A percentile compares a stretch with the other conserved stretches of the same genome.
phyloP scores from a whole-genome alignment of 164 flowering plant species.

The Echeveria elegans region DNA sequence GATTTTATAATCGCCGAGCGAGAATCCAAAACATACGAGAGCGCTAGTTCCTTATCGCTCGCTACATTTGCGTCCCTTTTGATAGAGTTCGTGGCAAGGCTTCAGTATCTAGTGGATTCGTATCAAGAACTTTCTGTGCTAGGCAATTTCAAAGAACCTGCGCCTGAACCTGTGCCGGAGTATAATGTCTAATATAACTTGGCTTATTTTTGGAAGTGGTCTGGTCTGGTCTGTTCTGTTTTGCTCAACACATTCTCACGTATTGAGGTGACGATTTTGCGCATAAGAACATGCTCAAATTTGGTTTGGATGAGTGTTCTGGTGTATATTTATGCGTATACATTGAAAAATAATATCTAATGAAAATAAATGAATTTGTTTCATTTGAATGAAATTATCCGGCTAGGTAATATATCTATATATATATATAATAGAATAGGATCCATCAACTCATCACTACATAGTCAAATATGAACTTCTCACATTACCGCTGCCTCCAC shows the following conservation, averaged over 20 bases:
- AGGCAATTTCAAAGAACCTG: constrained; percentile 69
- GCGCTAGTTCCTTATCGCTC: constrained; percentile 74
- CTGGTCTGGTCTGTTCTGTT: background rate
- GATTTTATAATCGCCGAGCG: constrained; percentile 18
- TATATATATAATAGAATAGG: no score
- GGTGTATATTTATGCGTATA: background rate
- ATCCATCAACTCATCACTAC: no score
- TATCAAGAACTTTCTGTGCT: constrained; percentile 64
- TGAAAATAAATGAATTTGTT: background rate
- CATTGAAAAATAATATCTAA: background rate
- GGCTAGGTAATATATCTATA: no score
- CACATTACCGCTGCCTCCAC: no score
- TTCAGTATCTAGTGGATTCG: constrained; percentile 64
- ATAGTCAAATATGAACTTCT: no score
- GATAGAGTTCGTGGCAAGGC: constrained; percentile 96
- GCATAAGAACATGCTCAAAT: background rate
- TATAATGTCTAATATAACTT: background rate
- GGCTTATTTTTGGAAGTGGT: background rate
- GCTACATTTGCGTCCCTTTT: constrained; percentile 79
- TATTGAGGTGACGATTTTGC: background rate
- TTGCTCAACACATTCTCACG: background rate
- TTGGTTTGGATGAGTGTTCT: background rate
- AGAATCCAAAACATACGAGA: constrained; percentile 64
- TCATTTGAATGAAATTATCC: background rate
- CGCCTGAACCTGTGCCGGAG: background rate